Base-by-base conservation (phyloP, 768 basidiomycete genomes). In the Leucocoprinus birnbaumii region DNA sequence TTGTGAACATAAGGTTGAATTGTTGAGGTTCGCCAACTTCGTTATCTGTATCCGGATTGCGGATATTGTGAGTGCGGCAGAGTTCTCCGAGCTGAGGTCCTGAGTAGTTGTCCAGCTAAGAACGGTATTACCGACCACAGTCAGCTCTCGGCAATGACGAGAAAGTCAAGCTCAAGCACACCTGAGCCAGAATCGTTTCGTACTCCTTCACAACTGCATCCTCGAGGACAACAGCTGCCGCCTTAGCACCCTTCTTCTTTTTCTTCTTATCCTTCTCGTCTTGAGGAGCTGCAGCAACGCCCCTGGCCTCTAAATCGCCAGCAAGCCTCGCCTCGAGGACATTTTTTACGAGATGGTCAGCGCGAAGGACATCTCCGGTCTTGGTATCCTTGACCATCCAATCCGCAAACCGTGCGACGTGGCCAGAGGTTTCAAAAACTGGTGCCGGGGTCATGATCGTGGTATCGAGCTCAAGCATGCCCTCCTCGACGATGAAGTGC, bases 1-100 rank as follows among this genome's bases (percentile, higher is more conserved):
- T 93, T 47, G 91, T 86, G 72, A 99, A 98, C 97, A 99, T 98
- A 65, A 98, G 83, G 73, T 98, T 99, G 80, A 98, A 99, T 67
- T 88, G 85, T 64, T 92, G 89, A 8, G 97, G 97, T 67, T 95
- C 93, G 44, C 87, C 79, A 26, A 98, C 88, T 64, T 91, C 88
- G 69, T 99, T 98, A 63, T 84, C 89, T 1, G 95, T 96, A 59
- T 91, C 91, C 1, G 96, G 96, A 67, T 95, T 96, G 48, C 79
- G 76, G 66, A 98, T 88, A 56, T 85, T 77, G 72, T 92, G 75
- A 61, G 83, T 87, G 44, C 78, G 77, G 71, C 93, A 92, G 48
- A 98, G 82, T 61, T 89, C 84, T 50, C 96, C 95, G 46, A 99
- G 80, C 60, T 95, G 85, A 13, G 87, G 79, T 21, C 97, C 97